phyloP scores from a whole-genome alignment of 148 eudicot species.

The Chenopodium berlandieri region DNA sequence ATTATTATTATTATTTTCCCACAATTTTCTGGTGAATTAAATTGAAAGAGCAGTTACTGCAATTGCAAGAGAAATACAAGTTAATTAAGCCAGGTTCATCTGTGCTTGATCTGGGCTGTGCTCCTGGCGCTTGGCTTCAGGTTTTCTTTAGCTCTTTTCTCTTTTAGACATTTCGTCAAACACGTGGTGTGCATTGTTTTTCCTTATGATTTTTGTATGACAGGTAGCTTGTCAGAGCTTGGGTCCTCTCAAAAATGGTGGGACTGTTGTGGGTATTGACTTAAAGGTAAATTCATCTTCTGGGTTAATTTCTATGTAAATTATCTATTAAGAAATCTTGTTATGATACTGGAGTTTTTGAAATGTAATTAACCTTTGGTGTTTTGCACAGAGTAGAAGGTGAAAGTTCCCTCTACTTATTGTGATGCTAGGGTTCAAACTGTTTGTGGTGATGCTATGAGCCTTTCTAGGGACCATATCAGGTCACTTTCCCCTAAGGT shows the following conservation, averaged over 20 bases:
- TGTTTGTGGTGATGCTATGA: conserved; percentile 76
- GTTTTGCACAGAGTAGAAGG: conserved; percentile 71
- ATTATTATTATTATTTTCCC: no score
- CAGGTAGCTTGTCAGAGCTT: conserved; percentile 87
- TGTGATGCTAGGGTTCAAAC: conserved; percentile 89
- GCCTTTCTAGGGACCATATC: conserved; percentile 55
- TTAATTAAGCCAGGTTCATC: conserved; percentile 74
- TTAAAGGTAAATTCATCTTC: conserved; percentile 47
- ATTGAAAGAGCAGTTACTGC: conserved; percentile 54
- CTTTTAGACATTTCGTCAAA: conserved; percentile 31
- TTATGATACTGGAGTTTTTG: not conserved
- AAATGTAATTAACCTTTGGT: conserved; percentile 9
- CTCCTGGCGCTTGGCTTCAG: conserved; percentile 99
- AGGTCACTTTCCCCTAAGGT: conserved; percentile 81
- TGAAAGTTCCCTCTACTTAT: conserved; percentile 70
- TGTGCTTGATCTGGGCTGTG: conserved; percentile 96
- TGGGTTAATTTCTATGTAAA: not conserved
- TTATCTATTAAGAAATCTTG: not conserved
- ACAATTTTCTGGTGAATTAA: conserved; percentile 2
- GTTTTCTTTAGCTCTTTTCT: conserved; percentile 21
- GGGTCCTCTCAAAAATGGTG: conserved; percentile 71
- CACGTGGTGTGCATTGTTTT: conserved; percentile 8
- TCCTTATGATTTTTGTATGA: not conserved
- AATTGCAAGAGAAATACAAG: conserved; percentile 82
- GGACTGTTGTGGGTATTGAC: conserved; percentile 75